Evolutionary conservation across 1,284 basidiomycete genomes (phyloP).

Genomic region (Leccinum pallidistipes): DNA sequence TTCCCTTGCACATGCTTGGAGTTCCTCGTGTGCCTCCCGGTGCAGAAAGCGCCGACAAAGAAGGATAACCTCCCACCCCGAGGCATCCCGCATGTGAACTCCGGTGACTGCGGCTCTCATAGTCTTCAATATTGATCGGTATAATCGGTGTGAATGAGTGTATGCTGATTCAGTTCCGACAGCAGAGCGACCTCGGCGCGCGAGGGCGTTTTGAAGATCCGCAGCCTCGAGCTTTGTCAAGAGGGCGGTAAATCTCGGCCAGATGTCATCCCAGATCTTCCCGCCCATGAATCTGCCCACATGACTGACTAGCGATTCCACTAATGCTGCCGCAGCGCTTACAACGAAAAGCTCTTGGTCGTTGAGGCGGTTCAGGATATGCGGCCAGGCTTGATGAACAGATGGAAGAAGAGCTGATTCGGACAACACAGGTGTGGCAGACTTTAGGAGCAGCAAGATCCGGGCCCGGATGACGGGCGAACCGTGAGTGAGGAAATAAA

Average conservation of each 20-base stretch:
- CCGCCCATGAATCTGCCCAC: conserved; percentile 83
- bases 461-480: conserved; percentile 82
- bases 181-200: conserved; percentile 48
- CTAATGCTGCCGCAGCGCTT: conserved; percentile 65
- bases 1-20: conserved; percentile 64
- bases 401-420: conserved; percentile 77
- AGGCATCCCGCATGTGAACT: conserved; percentile 67
- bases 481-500: conserved; percentile 88
- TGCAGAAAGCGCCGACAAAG: conserved; percentile 76
- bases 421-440: conserved; percentile 74
- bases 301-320: conserved; percentile 66
- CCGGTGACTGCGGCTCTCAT: conserved; percentile 64
- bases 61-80: conserved; percentile 78
- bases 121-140: conserved; percentile 70
- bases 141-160: conserved; percentile 75
- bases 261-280: conserved; percentile 85
- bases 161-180: conserved; percentile 70
- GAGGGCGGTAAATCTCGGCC: conserved; percentile 75
- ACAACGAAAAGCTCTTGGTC: conserved; percentile 79
- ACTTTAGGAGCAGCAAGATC: conserved; percentile 72
- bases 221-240: conserved; percentile 57
- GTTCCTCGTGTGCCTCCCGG: conserved; percentile 62
- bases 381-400: conserved; percentile 87
- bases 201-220: conserved; percentile 65
- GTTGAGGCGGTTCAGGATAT: conserved; percentile 77